phyloP scores from a whole-genome alignment of 2,329 filamentous ascomycete species.

The Coniella vitis region DNA sequence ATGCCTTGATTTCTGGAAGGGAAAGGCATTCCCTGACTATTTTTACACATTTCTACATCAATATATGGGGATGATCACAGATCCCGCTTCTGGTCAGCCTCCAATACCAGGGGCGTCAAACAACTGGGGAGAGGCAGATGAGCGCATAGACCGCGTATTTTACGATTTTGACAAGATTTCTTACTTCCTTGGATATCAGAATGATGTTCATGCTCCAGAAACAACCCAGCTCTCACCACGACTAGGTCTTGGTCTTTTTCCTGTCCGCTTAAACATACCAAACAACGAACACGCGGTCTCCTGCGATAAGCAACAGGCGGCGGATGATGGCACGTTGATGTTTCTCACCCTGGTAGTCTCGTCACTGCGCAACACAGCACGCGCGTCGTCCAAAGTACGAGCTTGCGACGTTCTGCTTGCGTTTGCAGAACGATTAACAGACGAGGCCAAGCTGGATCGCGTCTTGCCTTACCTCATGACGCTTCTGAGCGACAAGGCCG shows the following conservation, averaged over 20 bases:
- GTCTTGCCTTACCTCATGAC: conserved; percentile 85
- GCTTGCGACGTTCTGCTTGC: conserved; percentile 89
- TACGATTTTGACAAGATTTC: conserved; percentile 97
- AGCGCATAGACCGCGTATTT: conserved; percentile 87
- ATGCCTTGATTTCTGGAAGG: conserved; percentile 86
- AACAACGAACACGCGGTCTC: conserved; percentile 70
- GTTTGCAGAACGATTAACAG: conserved; percentile 83
- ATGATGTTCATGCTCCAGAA: conserved; percentile 31
- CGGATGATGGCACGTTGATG: conserved; percentile 86
- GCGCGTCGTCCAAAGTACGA: conserved; percentile 77
- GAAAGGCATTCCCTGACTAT: conserved; percentile 89
- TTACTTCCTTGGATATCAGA: conserved; percentile 76
- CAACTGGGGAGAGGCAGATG: conserved; percentile 82
- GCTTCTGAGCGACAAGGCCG: conserved; percentile 72
- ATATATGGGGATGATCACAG: conserved; percentile 93
- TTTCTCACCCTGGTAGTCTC: conserved; percentile 86
- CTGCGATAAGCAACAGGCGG: conserved; percentile 51
- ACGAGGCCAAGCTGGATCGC: conserved; percentile 91
- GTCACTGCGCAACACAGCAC: conserved; percentile 80
- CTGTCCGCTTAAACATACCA: conserved; percentile 78
- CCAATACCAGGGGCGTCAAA: conserved; percentile 60
- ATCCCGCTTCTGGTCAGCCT: conserved; percentile 73
- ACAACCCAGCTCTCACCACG: conserved; percentile 34
- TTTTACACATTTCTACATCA: conserved; percentile 97
- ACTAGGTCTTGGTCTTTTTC: conserved; percentile 60